Percentiles rank a stretch among this genome's conserved stretches.
Conservation (phyloP, 768 basidiomycete genomes). For the Lyophyllum decastes region DNA sequence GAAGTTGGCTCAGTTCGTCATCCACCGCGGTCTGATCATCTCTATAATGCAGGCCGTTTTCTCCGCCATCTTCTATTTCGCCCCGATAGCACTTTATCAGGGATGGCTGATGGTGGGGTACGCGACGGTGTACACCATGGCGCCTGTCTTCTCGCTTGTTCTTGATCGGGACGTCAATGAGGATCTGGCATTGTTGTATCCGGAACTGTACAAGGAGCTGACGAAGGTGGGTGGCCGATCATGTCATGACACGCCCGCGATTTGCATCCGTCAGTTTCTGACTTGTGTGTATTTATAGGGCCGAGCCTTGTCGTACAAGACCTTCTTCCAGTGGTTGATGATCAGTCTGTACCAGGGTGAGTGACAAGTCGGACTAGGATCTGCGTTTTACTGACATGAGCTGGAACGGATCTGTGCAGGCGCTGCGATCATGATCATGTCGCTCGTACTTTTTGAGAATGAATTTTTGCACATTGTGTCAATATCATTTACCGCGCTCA, state of each 20-base stretch:
- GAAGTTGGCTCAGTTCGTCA: constrained; percentile 97
- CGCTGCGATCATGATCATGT: constrained; percentile 98
- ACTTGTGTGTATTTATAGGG: constrained; percentile 53
- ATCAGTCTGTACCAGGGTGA: constrained; percentile 96
- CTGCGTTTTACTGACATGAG: neutral
- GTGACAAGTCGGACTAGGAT: constrained; percentile 5
- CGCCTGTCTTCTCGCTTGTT: constrained; percentile 96
- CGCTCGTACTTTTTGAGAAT: constrained; percentile 92
- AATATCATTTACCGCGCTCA: constrained; percentile 94
- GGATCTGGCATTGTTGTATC: constrained; percentile 92
- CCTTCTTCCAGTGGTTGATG: constrained; percentile 98
- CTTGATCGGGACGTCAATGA: constrained; percentile 95
- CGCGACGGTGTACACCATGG: constrained; percentile 97
- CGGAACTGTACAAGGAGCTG: constrained; percentile 96
- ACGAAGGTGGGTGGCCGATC: constrained; percentile 70
- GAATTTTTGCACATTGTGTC: constrained; percentile 98
- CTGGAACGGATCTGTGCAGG: constrained; percentile 43
- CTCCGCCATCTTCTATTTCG: constrained; percentile 90
- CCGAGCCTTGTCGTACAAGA: constrained; percentile 93
- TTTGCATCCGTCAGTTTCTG: neutral
- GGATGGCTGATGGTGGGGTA: constrained; percentile 98
- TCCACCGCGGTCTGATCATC: constrained; percentile 95
- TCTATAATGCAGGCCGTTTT: constrained; percentile 98
- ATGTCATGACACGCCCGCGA: neutral
- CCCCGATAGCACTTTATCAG: constrained; percentile 96